Evolutionary conservation across 176 grass and related monocot species (phyloP).

Genomic region (Aechmea fasciata): DNA sequence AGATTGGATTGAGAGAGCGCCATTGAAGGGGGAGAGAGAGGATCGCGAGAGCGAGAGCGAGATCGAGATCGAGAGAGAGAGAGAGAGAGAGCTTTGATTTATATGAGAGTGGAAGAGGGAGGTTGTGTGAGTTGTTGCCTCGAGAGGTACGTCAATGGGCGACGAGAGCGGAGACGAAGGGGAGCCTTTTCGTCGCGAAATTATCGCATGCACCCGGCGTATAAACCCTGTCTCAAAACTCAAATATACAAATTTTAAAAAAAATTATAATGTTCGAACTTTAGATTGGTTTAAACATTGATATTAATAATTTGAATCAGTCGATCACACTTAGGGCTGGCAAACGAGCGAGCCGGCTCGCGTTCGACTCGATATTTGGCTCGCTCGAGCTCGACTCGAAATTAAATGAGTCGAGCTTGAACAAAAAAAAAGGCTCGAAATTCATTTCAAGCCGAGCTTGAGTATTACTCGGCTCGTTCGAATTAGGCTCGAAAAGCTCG

Average conservation of each 20-base stretch:
- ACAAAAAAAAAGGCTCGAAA: too few species aligned
- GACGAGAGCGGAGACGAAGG: slow-evolving; percentile 22
- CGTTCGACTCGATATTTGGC: too few species aligned
- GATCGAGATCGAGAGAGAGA: background rate
- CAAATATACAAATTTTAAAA: background rate
- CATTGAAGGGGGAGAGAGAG: slow-evolving; percentile 7
- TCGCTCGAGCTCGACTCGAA: too few species aligned
- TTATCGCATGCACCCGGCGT: background rate
- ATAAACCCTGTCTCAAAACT: slow-evolving; percentile 18
- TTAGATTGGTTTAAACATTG: too few species aligned
- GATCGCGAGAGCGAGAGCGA: background rate
- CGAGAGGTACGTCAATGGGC: slow-evolving; percentile 5
- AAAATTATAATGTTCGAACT: too few species aligned
- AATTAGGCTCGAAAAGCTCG: too few species aligned
- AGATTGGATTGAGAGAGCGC: slow-evolving; percentile 12
- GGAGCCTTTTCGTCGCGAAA: background rate
- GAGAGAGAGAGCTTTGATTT: slow-evolving; percentile 8
- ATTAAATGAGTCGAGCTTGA: too few species aligned
- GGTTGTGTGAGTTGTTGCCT: slow-evolving; percentile 1
- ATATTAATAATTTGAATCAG: too few species aligned
- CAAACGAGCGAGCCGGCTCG: too few species aligned
- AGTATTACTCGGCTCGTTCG: too few species aligned
- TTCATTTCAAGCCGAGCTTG: too few species aligned
- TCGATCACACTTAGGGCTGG: too few species aligned
- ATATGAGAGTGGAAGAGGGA: background rate